Evolutionary conservation across 2,329 filamentous ascomycete genomes (phyloP).

Genomic region (Pseudodiploospora longispora): DNA sequence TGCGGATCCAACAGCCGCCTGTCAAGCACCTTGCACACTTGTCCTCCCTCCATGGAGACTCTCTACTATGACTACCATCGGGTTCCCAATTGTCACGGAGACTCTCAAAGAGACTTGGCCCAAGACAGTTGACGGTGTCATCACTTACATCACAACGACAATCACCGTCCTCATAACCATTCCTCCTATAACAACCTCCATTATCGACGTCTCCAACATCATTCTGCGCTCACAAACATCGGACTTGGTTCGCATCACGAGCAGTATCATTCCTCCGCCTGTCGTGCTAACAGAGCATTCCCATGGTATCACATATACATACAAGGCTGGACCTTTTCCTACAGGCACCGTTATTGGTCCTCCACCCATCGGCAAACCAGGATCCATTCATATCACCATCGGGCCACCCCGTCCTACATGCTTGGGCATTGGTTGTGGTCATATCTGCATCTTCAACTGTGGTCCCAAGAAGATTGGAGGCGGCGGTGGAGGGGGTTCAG

Average conservation of each 20-base stretch:
- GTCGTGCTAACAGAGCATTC: not conserved
- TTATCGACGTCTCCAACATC: not conserved
- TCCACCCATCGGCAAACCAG: not conserved
- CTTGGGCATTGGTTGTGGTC: not conserved
- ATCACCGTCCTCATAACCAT: not conserved
- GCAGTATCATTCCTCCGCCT: not conserved
- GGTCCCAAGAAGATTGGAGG: not conserved
- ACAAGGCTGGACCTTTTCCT: not conserved
- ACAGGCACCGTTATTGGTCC: not conserved
- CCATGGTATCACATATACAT: not conserved
- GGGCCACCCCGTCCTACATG: not conserved
- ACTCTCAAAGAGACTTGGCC: slow-evolving; percentile 2
- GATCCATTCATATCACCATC: not conserved
- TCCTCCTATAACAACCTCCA: not conserved
- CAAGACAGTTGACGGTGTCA: not conserved
- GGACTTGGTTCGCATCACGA: not conserved
- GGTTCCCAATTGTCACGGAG: not conserved
- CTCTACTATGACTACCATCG: not conserved
- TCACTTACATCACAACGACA: not conserved
- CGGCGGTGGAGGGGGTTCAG: not conserved
- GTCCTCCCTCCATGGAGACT: slow-evolving; percentile 2
- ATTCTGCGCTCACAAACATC: not conserved
- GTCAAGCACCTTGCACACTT: not conserved
- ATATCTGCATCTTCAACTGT: not conserved
- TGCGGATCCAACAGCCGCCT: not conserved